phyloP scores from a whole-genome alignment of 805 yeast genomes.

The Candida methanosorbosa region DNA sequence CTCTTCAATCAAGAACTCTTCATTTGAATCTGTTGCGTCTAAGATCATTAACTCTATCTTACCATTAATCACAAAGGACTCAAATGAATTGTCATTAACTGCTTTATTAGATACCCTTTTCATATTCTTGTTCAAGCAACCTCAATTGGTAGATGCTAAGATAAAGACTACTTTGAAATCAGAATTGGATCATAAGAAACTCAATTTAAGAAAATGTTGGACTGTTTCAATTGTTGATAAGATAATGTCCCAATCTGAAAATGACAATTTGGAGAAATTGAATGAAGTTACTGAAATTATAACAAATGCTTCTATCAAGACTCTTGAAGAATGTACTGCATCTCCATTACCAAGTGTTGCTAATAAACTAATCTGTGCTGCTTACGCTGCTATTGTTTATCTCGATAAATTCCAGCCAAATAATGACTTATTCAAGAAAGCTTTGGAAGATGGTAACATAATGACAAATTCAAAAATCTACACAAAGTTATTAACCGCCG shows the following conservation, averaged over 20 bases:
- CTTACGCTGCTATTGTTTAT: slow-evolving; percentile 37
- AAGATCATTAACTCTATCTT: slow-evolving; percentile 15
- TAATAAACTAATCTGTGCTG: slow-evolving; percentile 42
- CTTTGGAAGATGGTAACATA: slow-evolving; percentile 28
- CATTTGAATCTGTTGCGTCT: slow-evolving; percentile 20
- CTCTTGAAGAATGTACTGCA: slow-evolving; percentile 35
- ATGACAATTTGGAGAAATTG: neutral
- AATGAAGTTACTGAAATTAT: neutral
- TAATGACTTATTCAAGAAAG: slow-evolving; percentile 23
- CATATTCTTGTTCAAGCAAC: slow-evolving; percentile 11
- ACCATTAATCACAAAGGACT: slow-evolving; percentile 60
- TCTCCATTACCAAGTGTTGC: slow-evolving; percentile 48
- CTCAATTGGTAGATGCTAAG: slow-evolving; percentile 17
- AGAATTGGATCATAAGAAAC: slow-evolving; percentile 44
- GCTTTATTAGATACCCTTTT: slow-evolving; percentile 43
- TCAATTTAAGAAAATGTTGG: slow-evolving; percentile 63
- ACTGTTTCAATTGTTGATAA: slow-evolving; percentile 19
- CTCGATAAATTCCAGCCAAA: slow-evolving; percentile 5
- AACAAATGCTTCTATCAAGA: slow-evolving; percentile 17
- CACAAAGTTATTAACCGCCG: slow-evolving; percentile 35
- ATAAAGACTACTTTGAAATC: slow-evolving; percentile 19
- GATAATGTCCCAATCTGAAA: neutral
- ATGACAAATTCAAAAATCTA: slow-evolving; percentile 38
- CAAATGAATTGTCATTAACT: slow-evolving; percentile 56
- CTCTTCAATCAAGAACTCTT: slow-evolving; percentile 17